These are phyloP conservation scores for Trichoderma orchidacearum DNA, from an alignment of 495 filamentous ascomycete genomes.

Conservation along the genomic window DNA sequence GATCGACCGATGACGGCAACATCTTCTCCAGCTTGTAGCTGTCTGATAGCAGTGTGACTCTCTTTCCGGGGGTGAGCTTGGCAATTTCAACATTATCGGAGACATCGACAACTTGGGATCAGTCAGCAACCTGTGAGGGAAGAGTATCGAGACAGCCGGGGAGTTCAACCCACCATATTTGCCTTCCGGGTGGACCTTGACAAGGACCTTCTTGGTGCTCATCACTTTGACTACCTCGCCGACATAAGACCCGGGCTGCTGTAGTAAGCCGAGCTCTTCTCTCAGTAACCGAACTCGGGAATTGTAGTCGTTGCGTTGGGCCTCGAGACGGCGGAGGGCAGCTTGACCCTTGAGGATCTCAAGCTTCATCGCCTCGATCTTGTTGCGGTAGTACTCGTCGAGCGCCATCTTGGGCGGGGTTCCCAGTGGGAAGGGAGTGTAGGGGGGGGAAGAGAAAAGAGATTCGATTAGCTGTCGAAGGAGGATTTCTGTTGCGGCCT, in stretches of 20 bases:
- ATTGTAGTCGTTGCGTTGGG: conserved; percentile 98
- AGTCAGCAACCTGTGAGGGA: not conserved
- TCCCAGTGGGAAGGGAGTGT: conserved; percentile 7
- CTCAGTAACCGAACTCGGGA: conserved; percentile 88
- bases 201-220: conserved; percentile 97
- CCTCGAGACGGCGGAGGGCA: conserved; percentile 85
- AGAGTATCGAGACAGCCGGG: no score
- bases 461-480: not conserved
- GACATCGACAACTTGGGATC: conserved; percentile 68
- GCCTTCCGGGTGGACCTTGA: conserved; percentile 97
- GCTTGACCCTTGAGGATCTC: conserved; percentile 98
- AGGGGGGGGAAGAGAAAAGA: not conserved
- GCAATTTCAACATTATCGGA: conserved; percentile 85
- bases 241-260: conserved; percentile 96
- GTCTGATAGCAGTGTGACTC: conserved; percentile 90
- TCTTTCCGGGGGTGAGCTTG: conserved; percentile 95
- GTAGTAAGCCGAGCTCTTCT: conserved; percentile 90
- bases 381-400: conserved; percentile 98
- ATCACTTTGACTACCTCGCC: conserved; percentile 99
- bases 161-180: conserved; percentile 82
- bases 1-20: conserved; percentile 92
- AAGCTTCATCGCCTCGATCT: conserved; percentile 99
- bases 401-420: conserved; percentile 68
- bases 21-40: conserved; percentile 97
- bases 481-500: not conserved